These are phyloP conservation scores for Pythium utonaiense DNA, from an alignment of 352 stramenopile species.

Conservation along the genomic window DNA sequence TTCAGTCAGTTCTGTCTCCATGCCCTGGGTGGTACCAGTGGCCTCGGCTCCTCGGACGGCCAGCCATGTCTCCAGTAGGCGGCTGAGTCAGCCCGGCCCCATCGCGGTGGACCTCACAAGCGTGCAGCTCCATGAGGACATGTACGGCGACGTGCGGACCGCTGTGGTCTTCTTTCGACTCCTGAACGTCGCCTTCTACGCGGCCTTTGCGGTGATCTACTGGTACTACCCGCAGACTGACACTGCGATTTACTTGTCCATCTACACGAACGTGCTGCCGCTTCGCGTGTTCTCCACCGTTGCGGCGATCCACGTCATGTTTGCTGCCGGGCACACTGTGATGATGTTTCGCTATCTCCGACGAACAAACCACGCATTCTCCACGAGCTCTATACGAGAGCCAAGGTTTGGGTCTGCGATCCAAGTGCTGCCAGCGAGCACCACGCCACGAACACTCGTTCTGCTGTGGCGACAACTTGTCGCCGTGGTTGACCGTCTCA, in stretches of 20 bases:
- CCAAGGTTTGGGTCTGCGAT: neutral
- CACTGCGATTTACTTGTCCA: neutral
- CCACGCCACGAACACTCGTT: neutral
- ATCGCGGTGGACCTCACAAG: neutral
- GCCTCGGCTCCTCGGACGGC: too few relatives aligned
- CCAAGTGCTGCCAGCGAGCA: neutral
- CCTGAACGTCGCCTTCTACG: neutral
- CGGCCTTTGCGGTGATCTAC: neutral
- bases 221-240: neutral
- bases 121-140: neutral
- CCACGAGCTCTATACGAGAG: neutral
- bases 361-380: neutral
- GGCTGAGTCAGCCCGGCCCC: neutral
- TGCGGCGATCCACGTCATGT: neutral
- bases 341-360: neutral
- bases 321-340: neutral
- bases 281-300: neutral
- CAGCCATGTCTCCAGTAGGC: neutral
- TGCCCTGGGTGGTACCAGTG: too few relatives aligned
- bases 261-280: neutral
- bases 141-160: neutral
- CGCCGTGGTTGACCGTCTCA: neutral
- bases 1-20: too few relatives aligned
- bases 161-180: neutral
- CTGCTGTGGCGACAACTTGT: neutral